Conservation (phyloP, 306 rosid genomes). For the Quillaja saponaria region DNA sequence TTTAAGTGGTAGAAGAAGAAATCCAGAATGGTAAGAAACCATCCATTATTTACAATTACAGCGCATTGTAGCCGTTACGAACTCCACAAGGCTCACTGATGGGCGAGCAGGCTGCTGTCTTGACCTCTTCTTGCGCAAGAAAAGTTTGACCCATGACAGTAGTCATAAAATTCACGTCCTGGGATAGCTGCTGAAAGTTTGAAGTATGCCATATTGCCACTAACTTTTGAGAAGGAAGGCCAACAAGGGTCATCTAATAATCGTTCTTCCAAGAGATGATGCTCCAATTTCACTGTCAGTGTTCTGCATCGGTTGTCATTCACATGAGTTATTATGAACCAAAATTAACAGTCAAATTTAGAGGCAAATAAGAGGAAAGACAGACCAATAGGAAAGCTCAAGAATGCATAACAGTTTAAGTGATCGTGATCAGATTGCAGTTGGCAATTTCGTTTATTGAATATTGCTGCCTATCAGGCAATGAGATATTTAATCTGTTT, state of each 20-base stretch:
- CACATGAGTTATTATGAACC: no score
- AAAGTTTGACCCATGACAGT: slow-evolving; percentile 20
- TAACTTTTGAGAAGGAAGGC: slow-evolving; percentile 7
- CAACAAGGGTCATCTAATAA: slow-evolving; percentile 58
- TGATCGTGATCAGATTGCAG: no score
- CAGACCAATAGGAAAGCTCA: no score
- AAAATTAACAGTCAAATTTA: no score
- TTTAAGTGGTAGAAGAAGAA: no score
- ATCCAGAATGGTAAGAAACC: no score
- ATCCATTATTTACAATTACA: neutral
- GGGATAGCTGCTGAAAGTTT: slow-evolving; percentile 16
- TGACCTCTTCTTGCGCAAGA: slow-evolving; percentile 12
- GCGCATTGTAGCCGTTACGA: slow-evolving; percentile 10
- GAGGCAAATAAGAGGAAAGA: no score
- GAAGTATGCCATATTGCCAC: slow-evolving; percentile 28
- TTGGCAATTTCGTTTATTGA: no score
- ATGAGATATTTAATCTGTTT: no score
- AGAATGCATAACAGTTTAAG: no score
- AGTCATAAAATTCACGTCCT: neutral
- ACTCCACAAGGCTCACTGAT: slow-evolving; percentile 27
- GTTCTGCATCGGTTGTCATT: slow-evolving; percentile 54
- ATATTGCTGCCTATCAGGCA: no score
- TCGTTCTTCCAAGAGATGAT: slow-evolving; percentile 85
- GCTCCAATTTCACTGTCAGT: slow-evolving; percentile 95
- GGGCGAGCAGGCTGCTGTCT: slow-evolving; percentile 19